These are phyloP conservation scores for Zymoseptoria crescenta DNA, from an alignment of 2,329 filamentous ascomycete genomes.

Conservation along the genomic window DNA sequence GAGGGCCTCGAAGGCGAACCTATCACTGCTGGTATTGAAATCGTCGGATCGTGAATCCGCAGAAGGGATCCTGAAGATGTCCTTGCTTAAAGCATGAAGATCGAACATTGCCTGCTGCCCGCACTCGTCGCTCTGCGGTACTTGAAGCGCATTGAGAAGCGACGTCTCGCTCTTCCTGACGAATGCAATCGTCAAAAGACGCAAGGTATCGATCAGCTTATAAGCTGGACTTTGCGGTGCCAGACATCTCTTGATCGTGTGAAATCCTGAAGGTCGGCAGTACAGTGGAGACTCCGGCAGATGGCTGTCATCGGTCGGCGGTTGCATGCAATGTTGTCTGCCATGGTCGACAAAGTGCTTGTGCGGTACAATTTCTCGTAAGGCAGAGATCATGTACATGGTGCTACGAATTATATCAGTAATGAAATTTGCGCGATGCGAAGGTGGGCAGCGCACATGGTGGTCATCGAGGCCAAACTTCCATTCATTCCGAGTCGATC, in stretches of 20 bases:
- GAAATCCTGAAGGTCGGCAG: slow-evolving; percentile 11
- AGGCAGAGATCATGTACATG: slow-evolving; percentile 18
- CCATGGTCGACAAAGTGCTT: slow-evolving; percentile 12
- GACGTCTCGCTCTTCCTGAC: slow-evolving; percentile 2
- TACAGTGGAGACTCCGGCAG: slow-evolving; percentile 19
- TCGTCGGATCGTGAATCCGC: slow-evolving; percentile 4
- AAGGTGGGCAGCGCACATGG: slow-evolving; percentile 12
- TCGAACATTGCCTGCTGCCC: slow-evolving; percentile 5
- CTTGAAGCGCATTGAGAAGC: slow-evolving; percentile 3
- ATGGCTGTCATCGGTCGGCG: slow-evolving; percentile 5
- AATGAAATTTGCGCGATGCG: not conserved
- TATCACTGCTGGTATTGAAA: slow-evolving; percentile 11
- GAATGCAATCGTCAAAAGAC: slow-evolving; percentile 13
- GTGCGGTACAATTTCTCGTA: slow-evolving; percentile 17
- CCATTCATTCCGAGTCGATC: slow-evolving; percentile 21
- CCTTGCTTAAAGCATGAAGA: slow-evolving; percentile 5
- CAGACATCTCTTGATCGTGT: slow-evolving; percentile 9
- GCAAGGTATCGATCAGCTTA: slow-evolving; percentile 11
- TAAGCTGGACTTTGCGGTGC: slow-evolving; percentile 9
- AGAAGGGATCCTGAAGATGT: slow-evolving; percentile 11
- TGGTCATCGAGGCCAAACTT: slow-evolving; percentile 20
- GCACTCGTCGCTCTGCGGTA: not conserved
- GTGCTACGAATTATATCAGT: slow-evolving; percentile 7
- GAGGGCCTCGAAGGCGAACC: slow-evolving; percentile 23
- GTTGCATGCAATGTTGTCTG: not conserved